These are phyloP conservation scores for Xylaria venustula DNA, from an alignment of 495 filamentous ascomycete species.

Conservation along the genomic window DNA sequence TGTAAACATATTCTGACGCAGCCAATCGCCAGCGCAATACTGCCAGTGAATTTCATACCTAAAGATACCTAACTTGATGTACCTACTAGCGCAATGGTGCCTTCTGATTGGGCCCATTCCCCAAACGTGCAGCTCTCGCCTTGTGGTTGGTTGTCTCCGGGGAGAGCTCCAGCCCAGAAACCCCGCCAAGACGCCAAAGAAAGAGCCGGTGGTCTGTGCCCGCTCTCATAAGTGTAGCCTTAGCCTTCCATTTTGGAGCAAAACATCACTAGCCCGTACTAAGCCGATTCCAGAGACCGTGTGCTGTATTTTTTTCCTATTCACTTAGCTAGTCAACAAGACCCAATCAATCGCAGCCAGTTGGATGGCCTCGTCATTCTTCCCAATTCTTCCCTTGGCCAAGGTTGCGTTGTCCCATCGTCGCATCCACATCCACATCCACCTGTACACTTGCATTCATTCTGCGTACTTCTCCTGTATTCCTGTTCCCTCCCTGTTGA, in stretches of 20 bases:
- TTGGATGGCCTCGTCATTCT: constrained; percentile 32
- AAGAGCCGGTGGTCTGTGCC: no score
- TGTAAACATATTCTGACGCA: no score
- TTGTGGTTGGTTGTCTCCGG: no score
- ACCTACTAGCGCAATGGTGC: no score
- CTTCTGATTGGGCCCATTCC: no score
- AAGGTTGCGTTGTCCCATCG: constrained; percentile 9
- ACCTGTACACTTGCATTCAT: constrained; percentile 8
- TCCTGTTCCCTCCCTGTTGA: constrained; percentile 7
- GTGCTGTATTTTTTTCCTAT: constrained; percentile 23
- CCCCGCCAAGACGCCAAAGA: no score
- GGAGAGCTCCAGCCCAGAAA: no score
- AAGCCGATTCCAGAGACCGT: constrained; percentile 13
- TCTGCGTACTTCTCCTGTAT: constrained; percentile 6
- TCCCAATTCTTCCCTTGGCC: constrained; percentile 24
- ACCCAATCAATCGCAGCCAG: constrained; percentile 31
- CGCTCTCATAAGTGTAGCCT: no score
- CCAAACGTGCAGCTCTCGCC: no score
- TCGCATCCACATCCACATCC: constrained; percentile 17
- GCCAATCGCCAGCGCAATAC: no score
- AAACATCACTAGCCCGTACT: constrained; percentile 4
- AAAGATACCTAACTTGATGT: no score
- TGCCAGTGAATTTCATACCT: no score
- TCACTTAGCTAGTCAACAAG: constrained; percentile 4
- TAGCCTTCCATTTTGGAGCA: neutral